Conservation (phyloP, 202 grass and related monocot species). For the Elaeis oleifera region DNA sequence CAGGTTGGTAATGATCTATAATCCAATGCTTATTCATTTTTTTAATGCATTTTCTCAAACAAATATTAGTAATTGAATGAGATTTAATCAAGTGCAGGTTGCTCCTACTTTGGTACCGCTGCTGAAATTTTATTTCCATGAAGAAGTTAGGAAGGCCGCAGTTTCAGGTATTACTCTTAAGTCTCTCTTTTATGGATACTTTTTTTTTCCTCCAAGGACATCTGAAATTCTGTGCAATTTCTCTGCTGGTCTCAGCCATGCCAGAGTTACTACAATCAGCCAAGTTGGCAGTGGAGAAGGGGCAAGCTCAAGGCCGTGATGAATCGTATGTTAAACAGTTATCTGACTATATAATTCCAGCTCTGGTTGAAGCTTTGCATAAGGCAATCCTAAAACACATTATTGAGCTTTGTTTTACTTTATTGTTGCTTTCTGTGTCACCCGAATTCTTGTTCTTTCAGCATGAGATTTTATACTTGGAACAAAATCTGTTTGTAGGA, state of each 20-base stretch:
- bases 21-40: background rate
- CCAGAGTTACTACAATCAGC: conserved; percentile 73
- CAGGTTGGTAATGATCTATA: conserved; percentile 31
- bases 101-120: conserved; percentile 77
- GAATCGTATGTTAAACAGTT: conserved; percentile 80
- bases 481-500: conserved; percentile 39
- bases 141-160: conserved; percentile 80
- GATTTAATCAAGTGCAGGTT: conserved; percentile 43
- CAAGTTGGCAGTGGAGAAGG: conserved; percentile 62
- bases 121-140: conserved; percentile 80
- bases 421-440: conserved; percentile 17
- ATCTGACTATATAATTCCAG: conserved; percentile 76
- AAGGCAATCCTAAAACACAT: conserved; percentile 44
- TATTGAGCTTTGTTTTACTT: background rate
- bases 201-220: background rate
- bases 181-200: background rate
- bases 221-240: background rate
- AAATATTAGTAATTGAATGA: too few relatives aligned
- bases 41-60: too few relatives aligned
- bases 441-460: conserved; percentile 22
- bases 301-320: conserved; percentile 61
- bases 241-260: conserved; percentile 43
- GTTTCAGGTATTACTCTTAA: conserved; percentile 42
- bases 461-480: conserved; percentile 4
- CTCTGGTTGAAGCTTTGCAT: conserved; percentile 71